Evolutionary conservation across 192 early-diverging fungal species (phyloP).

Genomic region (Gonapodya prolifera): DNA sequence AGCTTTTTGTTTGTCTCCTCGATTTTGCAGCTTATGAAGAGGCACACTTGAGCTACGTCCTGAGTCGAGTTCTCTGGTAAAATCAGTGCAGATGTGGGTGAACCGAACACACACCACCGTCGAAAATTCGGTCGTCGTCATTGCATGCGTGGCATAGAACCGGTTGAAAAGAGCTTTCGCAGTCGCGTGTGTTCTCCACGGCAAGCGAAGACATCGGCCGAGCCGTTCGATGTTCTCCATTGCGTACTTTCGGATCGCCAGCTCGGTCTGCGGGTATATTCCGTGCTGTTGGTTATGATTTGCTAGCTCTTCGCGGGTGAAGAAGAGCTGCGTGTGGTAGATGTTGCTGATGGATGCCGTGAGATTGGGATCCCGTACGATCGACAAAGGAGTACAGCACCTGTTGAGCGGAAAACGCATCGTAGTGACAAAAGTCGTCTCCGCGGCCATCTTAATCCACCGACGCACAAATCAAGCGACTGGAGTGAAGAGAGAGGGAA

Average conservation of each 20-base stretch:
- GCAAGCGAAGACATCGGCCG: background rate
- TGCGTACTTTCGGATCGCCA: background rate
- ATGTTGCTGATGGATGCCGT: too few relatives aligned
- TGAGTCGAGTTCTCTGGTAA: conserved; percentile 6
- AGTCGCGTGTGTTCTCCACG: background rate
- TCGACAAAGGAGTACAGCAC: too few relatives aligned
- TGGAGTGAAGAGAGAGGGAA: too few relatives aligned
- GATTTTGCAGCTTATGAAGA: conserved; percentile 74
- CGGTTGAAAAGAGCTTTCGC: background rate
- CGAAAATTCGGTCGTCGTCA: background rate
- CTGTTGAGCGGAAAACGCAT: background rate
- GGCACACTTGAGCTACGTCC: conserved; percentile 49
- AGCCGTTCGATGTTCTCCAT: background rate
- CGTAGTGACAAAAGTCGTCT: background rate
- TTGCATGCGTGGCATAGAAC: background rate
- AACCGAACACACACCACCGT: background rate
- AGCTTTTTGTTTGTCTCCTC: conserved; percentile 78
- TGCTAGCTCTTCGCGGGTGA: background rate
- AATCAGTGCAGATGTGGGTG: background rate
- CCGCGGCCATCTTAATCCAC: too few relatives aligned
- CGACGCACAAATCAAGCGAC: too few relatives aligned
- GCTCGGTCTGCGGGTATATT: background rate
- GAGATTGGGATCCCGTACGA: too few relatives aligned
- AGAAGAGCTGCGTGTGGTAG: background rate
- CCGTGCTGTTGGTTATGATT: background rate